A percentile compares a stretch with the other conserved stretches of the same genome.
Conservation (phyloP, 2,329 filamentous ascomycete genomes). For the Neonectria faginata region DNA sequence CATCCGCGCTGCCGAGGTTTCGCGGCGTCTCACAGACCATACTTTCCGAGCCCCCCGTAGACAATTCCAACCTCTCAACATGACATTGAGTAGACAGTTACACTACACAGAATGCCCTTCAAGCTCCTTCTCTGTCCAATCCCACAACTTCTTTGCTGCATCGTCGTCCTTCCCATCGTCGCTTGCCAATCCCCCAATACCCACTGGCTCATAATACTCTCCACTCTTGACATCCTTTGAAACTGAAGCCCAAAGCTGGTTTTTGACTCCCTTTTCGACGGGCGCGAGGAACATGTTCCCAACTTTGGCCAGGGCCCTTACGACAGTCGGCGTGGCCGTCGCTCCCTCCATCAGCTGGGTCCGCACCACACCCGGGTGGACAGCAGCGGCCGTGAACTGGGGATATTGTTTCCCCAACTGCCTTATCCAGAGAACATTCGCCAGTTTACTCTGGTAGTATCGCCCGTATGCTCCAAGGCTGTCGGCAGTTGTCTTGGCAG, state of each 20-base stretch:
- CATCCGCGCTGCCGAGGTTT: background rate
- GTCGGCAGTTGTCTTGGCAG: conserved; percentile 39
- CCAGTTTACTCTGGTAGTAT: conserved; percentile 30
- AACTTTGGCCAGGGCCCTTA: conserved; percentile 29
- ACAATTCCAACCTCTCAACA: no score
- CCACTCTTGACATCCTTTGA: conserved; percentile 48
- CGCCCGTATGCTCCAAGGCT: conserved; percentile 19
- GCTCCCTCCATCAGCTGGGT: conserved; percentile 31
- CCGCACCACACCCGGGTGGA: conserved; percentile 28
- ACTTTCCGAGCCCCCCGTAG: no score
- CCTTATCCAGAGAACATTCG: conserved; percentile 29
- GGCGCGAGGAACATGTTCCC: conserved; percentile 36
- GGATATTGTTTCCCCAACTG: conserved; percentile 27
- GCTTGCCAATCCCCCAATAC: conserved; percentile 40
- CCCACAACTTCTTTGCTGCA: conserved; percentile 49
- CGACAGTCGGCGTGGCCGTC: conserved; percentile 19
- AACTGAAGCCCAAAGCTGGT: conserved; percentile 59
- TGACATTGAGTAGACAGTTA: no score
- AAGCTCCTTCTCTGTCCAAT: conserved; percentile 52
- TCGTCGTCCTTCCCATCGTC: conserved; percentile 42
- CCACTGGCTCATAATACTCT: conserved; percentile 51
- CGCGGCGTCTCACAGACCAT: no score
- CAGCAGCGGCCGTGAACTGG: conserved; percentile 23
- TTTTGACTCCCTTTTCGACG: conserved; percentile 51
- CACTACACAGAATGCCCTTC: conserved; percentile 12